Base-by-base conservation (phyloP, 2,329 filamentous ascomycete species). In the Cladosporium austrohemisphaericum region DNA sequence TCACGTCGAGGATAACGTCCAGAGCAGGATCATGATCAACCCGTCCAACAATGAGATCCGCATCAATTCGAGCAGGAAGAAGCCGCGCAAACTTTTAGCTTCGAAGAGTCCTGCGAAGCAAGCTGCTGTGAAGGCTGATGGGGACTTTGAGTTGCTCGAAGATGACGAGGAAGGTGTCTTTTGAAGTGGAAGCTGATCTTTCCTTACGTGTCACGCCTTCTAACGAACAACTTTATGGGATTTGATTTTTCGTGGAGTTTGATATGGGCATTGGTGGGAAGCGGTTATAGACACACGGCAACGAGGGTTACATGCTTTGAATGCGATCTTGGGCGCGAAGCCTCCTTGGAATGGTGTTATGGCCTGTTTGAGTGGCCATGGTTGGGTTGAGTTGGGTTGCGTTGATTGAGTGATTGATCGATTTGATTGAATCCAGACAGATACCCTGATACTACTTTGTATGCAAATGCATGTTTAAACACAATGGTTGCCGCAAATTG, bases 1-100 rank as follows among this genome's bases (percentile, higher is more conserved):
- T 25, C 14, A 10, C 6, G 29, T 7, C 6, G 36, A 26, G 4
- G 28, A 23, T 5, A 37, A 49, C 8, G 46, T 49, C 19, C 46
- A 49, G 46, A 49, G 46, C 35, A 32, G 46, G 46, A 35, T 49
- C 8, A 26, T 49, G 20, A 41, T 49, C 28, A 49, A 49, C 28
- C 46, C 46, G 7, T 36, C 37, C 14, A 49, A 41, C 6, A 32
- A 35, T 13, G 46, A 49, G 29, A 49, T 49, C 14, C 25, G 46
- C 14, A 49, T 49, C 28, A 33, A 33, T 8, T 46, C 43, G 22
- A 46, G 43, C 14, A 13, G 43, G 23, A 37, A 23, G 23, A 46
- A 46, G 43, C 16, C 38, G 16, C 38, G 38, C 10, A 41, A 41
- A 26, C 32, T 35, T 9, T 16, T 35, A 7, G 32, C 32, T 5